These are phyloP conservation scores for Sporothrix dimorphospora DNA, from an alignment of 2,329 filamentous ascomycete genomes.

Conservation along the genomic window DNA sequence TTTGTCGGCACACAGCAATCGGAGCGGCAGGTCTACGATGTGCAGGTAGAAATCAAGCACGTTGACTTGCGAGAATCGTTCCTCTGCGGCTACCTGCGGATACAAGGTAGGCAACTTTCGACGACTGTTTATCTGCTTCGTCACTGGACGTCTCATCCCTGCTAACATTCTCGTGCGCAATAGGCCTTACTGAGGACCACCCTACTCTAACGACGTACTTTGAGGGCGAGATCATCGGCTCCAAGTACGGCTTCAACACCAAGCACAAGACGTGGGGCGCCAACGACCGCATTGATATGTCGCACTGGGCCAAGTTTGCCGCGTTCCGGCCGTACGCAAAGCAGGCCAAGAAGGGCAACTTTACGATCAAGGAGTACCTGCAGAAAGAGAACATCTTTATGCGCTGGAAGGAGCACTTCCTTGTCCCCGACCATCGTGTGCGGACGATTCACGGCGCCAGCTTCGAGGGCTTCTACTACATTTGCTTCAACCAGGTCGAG, in stretches of 20 bases:
- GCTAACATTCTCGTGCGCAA: not conserved
- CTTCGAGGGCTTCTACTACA: slow-evolving; percentile 99
- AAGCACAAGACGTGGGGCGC: slow-evolving; percentile 90
- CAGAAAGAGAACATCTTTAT: slow-evolving; percentile 93
- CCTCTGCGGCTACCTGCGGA: slow-evolving; percentile 90
- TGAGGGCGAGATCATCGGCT: slow-evolving; percentile 95
- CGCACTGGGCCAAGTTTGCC: slow-evolving; percentile 89
- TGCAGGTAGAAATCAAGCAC: slow-evolving; percentile 95
- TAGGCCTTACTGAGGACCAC: slow-evolving; percentile 92
- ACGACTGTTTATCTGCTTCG: not conserved
- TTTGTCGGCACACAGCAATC: slow-evolving; percentile 93
- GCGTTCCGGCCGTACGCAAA: slow-evolving; percentile 78
- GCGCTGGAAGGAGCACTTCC: slow-evolving; percentile 98
- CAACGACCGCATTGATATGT: slow-evolving; percentile 85
- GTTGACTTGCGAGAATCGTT: slow-evolving; percentile 94
- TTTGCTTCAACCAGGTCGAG: slow-evolving; percentile 92
- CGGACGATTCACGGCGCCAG: slow-evolving; percentile 90
- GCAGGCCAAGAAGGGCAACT: slow-evolving; percentile 60
- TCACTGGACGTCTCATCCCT: no score
- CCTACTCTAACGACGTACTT: slow-evolving; percentile 98
- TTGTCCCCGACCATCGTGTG: slow-evolving; percentile 93
- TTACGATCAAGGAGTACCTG: slow-evolving; percentile 67
- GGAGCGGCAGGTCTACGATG: slow-evolving; percentile 89
- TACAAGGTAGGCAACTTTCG: slow-evolving; percentile 70
- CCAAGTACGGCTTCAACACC: slow-evolving; percentile 92